These are phyloP conservation scores for Ophiostoma sp. DNA, from an alignment of 2,329 filamentous ascomycete species.

Conservation along the genomic window DNA sequence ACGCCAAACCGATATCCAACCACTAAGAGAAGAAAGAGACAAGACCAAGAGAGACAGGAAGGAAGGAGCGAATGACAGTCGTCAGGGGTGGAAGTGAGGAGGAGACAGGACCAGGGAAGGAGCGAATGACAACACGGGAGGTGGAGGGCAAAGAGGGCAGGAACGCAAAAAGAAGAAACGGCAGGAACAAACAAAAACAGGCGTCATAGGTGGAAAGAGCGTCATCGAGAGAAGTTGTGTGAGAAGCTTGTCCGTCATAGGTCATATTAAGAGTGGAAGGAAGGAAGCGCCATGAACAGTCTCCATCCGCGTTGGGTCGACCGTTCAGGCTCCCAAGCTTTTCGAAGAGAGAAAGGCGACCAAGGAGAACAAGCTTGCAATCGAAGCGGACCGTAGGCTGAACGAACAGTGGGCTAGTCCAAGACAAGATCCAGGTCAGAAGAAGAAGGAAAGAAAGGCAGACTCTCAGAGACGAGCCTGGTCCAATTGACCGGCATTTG, in stretches of 20 bases:
- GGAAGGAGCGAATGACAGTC: conserved; percentile 2
- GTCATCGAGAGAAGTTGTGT: neutral
- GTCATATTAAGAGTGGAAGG: neutral
- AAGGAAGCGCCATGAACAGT: neutral
- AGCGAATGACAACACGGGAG: neutral
- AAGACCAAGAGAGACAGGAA: neutral
- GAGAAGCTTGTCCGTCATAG: neutral
- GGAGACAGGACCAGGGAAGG: neutral
- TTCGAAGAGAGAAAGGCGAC: too few species aligned
- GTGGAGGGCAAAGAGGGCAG: neutral
- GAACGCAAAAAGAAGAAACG: neutral
- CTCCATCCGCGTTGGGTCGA: neutral
- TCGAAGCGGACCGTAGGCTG: neutral
- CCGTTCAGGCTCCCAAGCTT: neutral
- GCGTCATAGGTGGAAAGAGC: conserved; percentile 6
- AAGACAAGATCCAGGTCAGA: neutral
- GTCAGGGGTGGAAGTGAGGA: neutral
- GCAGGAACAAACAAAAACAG: neutral
- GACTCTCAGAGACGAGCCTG: neutral
- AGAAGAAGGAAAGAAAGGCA: neutral
- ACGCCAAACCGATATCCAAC: neutral
- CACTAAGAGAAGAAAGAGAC: neutral
- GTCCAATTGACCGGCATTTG: neutral
- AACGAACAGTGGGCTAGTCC: too few species aligned
- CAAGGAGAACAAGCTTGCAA: neutral